Evolutionary conservation across 164 flowering plant species (phyloP), one percentile per base, ranked within the genome.

Genomic region (Kalanchoe fedtschenkoi): DNA sequence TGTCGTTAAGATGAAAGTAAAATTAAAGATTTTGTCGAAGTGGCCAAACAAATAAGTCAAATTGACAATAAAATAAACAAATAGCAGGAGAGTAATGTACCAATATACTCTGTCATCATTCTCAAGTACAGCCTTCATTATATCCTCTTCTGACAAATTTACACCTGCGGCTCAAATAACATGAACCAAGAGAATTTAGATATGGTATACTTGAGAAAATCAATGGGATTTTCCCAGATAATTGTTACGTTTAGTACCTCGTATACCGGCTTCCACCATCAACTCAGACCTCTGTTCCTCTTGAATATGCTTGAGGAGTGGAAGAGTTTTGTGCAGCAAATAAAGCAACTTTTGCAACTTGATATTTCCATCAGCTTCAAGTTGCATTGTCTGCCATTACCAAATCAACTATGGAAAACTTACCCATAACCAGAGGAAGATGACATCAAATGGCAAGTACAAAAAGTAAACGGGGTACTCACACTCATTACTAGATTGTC

Each of bases 51-150:
- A 47, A 22, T 21, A 7, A 46, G 14, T 47, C 16, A 47, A 29
- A 47, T 1, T 47, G 2, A 51, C 32, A 51, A 51, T 47, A 53
- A 32, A 37, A 65, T 21, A 39, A 64, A 55, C 56, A 46, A 63
- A 38, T 59, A 70, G 66, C 30, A 34, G 3, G 39, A 34, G 3
- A 42, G 47, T 65, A 41, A 53, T 10, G 53, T 85, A 88, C 95
- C 96, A 88, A 74, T 75, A 88, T 30, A 75, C 65, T 59, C 88
- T 72, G 57, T 88, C 96, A 70, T 80, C 86, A 53, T 80, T 77
- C 46, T 75, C 81, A 72, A 81, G 78, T 58, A 67, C 53, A 60
- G 79, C 62, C 70, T 59, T 65, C 16, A 42, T 58, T 17, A 85
- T 60, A 60, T 82, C 72, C 61, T 70, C 66, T 66, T 80, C 87